Evolutionary conservation across 257 asterid genomes (phyloP).

Genomic region (Linaria vulgaris): DNA sequence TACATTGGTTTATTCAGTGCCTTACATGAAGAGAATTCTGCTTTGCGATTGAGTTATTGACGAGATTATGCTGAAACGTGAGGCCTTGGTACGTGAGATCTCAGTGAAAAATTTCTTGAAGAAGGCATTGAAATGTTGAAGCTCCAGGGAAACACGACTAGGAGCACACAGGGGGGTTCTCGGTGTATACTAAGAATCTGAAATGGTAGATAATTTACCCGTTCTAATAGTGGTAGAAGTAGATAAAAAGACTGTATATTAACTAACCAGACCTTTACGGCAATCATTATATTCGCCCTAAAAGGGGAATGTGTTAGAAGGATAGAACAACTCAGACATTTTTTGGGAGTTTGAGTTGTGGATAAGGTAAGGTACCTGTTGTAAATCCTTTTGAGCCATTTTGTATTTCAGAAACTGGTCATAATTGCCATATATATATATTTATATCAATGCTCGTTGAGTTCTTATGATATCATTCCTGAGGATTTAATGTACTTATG

Average conservation of each 20-base stretch:
- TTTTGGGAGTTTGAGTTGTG: slow-evolving; percentile 45
- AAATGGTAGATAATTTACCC: slow-evolving; percentile 24
- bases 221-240: slow-evolving; percentile 25
- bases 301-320: slow-evolving; percentile 27
- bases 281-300: slow-evolving; percentile 28
- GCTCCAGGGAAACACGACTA: slow-evolving; percentile 14
- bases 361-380: slow-evolving; percentile 27
- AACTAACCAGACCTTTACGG: slow-evolving; percentile 23
- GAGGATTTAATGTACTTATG: neutral
- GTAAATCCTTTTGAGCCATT: slow-evolving; percentile 33
- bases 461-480: neutral
- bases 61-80: neutral
- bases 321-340: slow-evolving; percentile 40
- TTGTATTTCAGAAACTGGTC: slow-evolving; percentile 34
- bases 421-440: slow-evolving; percentile 27
- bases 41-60: neutral
- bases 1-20: neutral
- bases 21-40: slow-evolving; percentile 11
- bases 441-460: slow-evolving; percentile 14
- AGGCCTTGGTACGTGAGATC: slow-evolving; percentile 6
- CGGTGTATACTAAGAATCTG: slow-evolving; percentile 38
- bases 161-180: slow-evolving; percentile 30
- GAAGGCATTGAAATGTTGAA: slow-evolving; percentile 7
- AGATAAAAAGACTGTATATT: slow-evolving; percentile 28
- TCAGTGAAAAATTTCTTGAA: slow-evolving; percentile 16